Evolutionary conservation across 257 asterid genomes (phyloP).

Genomic region (Solanum virginianum): DNA sequence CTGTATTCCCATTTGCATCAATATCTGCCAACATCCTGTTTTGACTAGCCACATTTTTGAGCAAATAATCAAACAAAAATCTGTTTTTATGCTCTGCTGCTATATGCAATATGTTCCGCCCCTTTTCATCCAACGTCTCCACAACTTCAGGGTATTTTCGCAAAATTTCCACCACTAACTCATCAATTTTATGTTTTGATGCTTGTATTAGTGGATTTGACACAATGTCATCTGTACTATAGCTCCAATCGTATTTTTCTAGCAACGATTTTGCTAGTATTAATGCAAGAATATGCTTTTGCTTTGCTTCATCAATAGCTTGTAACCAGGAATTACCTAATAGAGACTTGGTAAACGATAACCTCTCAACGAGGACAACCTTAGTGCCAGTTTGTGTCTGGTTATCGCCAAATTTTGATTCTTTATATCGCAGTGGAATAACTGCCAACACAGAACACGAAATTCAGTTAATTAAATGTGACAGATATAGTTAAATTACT

Average conservation of each 20-base stretch:
- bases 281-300: neutral
- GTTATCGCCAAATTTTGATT: neutral
- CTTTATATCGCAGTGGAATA: neutral
- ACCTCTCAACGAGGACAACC: neutral
- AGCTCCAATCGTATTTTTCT: neutral
- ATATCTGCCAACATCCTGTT: neutral
- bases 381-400: neutral
- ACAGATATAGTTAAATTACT: neutral
- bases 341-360: neutral
- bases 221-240: neutral
- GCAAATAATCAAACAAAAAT: neutral
- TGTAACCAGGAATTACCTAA: neutral
- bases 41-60: neutral
- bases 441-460: neutral
- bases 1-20: neutral
- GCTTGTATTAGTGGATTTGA: neutral
- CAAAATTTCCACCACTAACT: neutral
- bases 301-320: conserved; percentile 1
- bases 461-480: neutral
- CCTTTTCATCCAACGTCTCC: neutral
- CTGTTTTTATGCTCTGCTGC: neutral
- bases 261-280: neutral
- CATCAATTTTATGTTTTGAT: neutral
- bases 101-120: neutral
- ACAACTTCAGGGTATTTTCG: neutral